Conservation (phyloP, 805 yeast species). For the Saccharomycopsis oosterbeekiorum region DNA sequence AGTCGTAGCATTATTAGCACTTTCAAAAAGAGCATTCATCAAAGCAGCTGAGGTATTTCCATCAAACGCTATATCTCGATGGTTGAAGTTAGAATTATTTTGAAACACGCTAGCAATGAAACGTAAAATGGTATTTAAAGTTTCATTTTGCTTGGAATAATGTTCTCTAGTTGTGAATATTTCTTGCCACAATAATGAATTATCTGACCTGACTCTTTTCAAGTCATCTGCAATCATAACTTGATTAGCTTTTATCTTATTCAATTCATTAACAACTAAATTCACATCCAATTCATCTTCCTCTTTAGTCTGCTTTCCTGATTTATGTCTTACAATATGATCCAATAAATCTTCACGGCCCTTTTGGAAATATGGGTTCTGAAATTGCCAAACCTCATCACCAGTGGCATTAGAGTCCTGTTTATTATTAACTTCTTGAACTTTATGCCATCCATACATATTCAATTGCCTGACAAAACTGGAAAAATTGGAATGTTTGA, state of each 20-base stretch:
- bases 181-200: conserved; percentile 87
- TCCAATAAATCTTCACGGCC: conserved; percentile 81
- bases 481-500: conserved; percentile 92
- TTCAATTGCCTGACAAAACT: conserved; percentile 92
- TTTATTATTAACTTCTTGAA: conserved; percentile 69
- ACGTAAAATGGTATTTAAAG: conserved; percentile 77
- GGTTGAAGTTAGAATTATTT: conserved; percentile 6
- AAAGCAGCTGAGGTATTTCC: conserved; percentile 1
- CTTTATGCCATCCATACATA: conserved; percentile 99
- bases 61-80: conserved; percentile 13
- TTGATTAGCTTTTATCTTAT: conserved; percentile 69
- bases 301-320: conserved; percentile 17
- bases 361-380: conserved; percentile 65
- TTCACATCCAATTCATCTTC: conserved; percentile 33
- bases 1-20: conserved; percentile 3
- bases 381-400: conserved; percentile 87
- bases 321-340: conserved; percentile 60
- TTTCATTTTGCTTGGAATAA: conserved; percentile 76
- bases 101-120: conserved; percentile 63
- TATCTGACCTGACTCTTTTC: conserved; percentile 73
- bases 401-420: conserved; percentile 27
- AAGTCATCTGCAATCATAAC: conserved; percentile 75
- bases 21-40: conserved; percentile 10
- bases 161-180: conserved; percentile 74
- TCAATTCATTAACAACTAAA: conserved; percentile 59